phyloP scores from a whole-genome alignment of 441 rosid genomes.

The Pelargonium myrrhifolium region DNA sequence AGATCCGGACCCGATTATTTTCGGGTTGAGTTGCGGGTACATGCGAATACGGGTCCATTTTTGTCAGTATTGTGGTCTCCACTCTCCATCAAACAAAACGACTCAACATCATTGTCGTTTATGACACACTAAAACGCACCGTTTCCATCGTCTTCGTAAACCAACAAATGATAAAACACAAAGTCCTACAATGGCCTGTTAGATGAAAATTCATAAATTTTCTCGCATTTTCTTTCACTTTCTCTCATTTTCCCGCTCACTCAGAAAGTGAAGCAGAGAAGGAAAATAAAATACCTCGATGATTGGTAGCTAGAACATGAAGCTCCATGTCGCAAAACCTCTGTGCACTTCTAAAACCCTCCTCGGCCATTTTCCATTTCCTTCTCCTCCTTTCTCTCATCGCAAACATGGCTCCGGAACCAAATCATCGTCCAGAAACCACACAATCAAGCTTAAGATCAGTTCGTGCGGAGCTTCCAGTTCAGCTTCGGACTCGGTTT shows the following conservation, averaged over 20 bases:
- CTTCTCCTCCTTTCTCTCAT: not conserved
- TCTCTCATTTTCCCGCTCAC: constrained; percentile 5
- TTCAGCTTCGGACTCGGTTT: not conserved
- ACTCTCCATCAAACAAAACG: too few relatives aligned
- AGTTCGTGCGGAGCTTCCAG: not conserved
- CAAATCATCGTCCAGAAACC: constrained; percentile 1
- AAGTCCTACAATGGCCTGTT: not conserved
- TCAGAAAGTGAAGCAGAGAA: constrained; percentile 1
- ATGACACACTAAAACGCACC: not conserved
- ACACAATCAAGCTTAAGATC: not conserved
- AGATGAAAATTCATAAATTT: not conserved
- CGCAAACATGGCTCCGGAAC: not conserved
- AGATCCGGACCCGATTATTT: too few relatives aligned
- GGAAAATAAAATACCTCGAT: not conserved
- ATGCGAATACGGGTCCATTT: too few relatives aligned
- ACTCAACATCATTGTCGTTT: too few relatives aligned
- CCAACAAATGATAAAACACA: not conserved
- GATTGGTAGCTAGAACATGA: not conserved
- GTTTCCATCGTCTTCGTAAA: not conserved
- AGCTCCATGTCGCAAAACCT: not conserved
- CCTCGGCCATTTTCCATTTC: not conserved
- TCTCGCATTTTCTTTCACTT: constrained; percentile 3
- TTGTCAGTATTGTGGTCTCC: too few relatives aligned
- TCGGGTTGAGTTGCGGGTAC: too few relatives aligned
- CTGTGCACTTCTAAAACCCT: not conserved